A percentile compares a stretch with the other conserved stretches of the same genome.
phyloP scores from a whole-genome alignment of 176 grass and related monocot genomes.

The Aegilops speltoides region DNA sequence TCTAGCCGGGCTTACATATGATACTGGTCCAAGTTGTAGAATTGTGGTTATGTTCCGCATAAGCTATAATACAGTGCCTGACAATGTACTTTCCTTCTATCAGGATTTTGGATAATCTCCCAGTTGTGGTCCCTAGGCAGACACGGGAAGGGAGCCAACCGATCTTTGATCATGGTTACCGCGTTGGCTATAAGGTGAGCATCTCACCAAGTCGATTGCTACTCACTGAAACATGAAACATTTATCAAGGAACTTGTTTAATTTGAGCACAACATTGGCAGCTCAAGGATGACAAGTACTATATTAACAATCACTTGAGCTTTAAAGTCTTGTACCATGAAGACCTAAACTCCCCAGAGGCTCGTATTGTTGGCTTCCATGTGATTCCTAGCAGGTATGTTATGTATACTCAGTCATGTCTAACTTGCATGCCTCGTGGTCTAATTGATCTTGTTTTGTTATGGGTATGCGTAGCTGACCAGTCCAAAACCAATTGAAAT shows the following conservation, averaged over 20 bases:
- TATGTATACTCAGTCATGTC: constrained; percentile 23
- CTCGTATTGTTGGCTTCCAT: constrained; percentile 86
- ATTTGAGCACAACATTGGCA: constrained; percentile 36
- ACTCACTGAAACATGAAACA: not conserved
- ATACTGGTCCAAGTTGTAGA: not conserved
- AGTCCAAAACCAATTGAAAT: constrained; percentile 11
- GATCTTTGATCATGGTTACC: constrained; percentile 73
- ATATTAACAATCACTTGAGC: constrained; percentile 79
- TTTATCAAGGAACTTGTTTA: constrained; percentile 25
- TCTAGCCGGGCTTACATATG: not conserved
- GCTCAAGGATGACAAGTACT: constrained; percentile 79
- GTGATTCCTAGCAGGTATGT: constrained; percentile 80
- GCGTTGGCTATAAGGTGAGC: constrained; percentile 80
- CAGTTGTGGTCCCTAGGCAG: constrained; percentile 72
- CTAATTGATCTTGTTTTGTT: constrained; percentile 2
- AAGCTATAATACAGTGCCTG: constrained; percentile 9
- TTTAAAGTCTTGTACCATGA: constrained; percentile 81
- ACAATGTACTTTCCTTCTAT: not conserved
- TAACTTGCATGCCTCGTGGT: not conserved
- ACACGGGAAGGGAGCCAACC: constrained; percentile 65
- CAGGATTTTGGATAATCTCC: constrained; percentile 88
- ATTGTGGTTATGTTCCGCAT: constrained; percentile 12
- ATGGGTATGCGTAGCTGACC: not conserved
- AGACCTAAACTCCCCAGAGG: constrained; percentile 50
- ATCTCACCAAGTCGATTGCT: not conserved